phyloP scores from a whole-genome alignment of 225 moss, liverwort and hornwort species.

The Bryoerythrophyllum caledonicum region DNA sequence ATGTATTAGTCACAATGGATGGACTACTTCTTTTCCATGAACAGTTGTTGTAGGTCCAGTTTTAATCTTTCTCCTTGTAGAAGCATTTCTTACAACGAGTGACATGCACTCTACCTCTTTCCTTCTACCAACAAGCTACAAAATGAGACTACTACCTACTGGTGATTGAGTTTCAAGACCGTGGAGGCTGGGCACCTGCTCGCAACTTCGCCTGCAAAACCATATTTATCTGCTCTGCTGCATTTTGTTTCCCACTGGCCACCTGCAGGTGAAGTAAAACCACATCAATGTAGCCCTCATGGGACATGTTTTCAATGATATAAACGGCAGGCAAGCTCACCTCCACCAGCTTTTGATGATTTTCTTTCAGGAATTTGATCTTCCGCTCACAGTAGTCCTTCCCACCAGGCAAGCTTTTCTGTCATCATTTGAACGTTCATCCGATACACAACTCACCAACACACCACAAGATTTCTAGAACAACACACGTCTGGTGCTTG shows the following conservation, averaged over 20 bases:
- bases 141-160: slow-evolving; percentile 13
- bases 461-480: background rate
- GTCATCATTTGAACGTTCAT: slow-evolving; percentile 24
- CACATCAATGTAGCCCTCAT: background rate
- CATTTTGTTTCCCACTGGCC: slow-evolving; percentile 73
- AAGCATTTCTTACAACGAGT: background rate
- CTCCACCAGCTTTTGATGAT: slow-evolving; percentile 96
- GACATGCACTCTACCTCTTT: slow-evolving; percentile 12
- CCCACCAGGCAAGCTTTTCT: slow-evolving; percentile 83
- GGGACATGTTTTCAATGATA: no score
- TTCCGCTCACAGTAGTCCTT: slow-evolving; percentile 96
- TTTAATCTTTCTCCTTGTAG: background rate
- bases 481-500: background rate
- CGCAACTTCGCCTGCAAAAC: slow-evolving; percentile 93
- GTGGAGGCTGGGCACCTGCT: slow-evolving; percentile 41
- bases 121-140: slow-evolving; percentile 8
- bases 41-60: background rate
- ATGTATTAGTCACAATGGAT: no score
- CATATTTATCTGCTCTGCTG: slow-evolving; percentile 88
- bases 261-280: slow-evolving; percentile 52
- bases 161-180: slow-evolving; percentile 23
- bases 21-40: background rate
- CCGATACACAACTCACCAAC: background rate
- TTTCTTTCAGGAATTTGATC: slow-evolving; percentile 85
- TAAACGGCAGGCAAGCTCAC: slow-evolving; percentile 24